These are phyloP conservation scores for Penicillium brevicompactum DNA, from an alignment of 2,329 filamentous ascomycete genomes.

Conservation along the genomic window DNA sequence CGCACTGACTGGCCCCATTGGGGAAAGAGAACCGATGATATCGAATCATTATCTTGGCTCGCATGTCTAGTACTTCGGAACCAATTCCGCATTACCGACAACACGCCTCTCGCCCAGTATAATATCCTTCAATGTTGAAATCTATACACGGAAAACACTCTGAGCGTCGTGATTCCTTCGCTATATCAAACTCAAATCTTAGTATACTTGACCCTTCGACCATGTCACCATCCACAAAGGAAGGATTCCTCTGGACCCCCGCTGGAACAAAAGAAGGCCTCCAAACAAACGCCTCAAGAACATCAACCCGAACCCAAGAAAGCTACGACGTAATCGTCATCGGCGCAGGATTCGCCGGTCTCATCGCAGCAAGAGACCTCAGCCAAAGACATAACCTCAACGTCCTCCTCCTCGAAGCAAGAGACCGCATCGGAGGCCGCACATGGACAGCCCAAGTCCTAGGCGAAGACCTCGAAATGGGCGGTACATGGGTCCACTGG, in stretches of 20 bases:
- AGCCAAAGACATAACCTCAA: conserved; percentile 4
- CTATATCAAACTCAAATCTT: no score
- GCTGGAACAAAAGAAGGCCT: background rate
- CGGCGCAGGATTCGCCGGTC: conserved; percentile 36
- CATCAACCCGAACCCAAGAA: background rate
- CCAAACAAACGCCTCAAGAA: background rate
- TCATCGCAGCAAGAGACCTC: conserved; percentile 35
- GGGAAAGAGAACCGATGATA: background rate
- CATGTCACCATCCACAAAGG: background rate
- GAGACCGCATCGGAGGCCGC: conserved; percentile 47
- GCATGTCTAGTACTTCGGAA: background rate
- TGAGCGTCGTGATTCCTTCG: no score
- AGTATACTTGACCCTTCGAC: no score
- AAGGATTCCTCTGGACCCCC: background rate
- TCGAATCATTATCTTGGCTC: background rate
- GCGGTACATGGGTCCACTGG: conserved; percentile 47
- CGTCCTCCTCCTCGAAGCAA: conserved; percentile 41
- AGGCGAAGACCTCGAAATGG: conserved; percentile 44
- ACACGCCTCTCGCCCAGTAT: no score
- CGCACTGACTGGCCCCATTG: background rate
- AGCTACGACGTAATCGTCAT: conserved; percentile 37
- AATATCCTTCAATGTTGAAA: no score
- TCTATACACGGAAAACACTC: no score
- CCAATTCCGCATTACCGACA: background rate
- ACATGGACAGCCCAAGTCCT: conserved; percentile 43